These are phyloP conservation scores for Zychaea mexicana DNA, from an alignment of 371 early-diverging fungal species.

Conservation along the genomic window DNA sequence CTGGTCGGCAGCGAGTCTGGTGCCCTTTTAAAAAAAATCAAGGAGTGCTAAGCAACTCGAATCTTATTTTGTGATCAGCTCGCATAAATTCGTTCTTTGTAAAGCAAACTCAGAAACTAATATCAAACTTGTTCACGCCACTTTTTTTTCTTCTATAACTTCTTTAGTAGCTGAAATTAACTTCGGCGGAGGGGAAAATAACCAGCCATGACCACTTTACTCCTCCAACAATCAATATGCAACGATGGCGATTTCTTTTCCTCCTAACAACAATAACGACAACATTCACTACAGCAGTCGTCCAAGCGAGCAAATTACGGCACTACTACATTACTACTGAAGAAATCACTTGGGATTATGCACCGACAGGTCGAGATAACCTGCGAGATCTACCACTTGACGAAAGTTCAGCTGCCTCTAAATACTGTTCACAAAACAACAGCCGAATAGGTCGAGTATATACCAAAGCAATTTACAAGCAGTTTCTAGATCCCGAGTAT, in stretches of 20 bases:
- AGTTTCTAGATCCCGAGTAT: constrained; percentile 46
- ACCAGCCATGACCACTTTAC: too few relatives aligned
- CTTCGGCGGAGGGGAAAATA: background rate
- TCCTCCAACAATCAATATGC: background rate
- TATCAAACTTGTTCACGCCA: too few relatives aligned
- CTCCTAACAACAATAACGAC: background rate
- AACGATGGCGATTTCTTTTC: too few relatives aligned
- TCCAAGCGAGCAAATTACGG: constrained; percentile 15
- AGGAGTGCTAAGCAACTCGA: too few relatives aligned
- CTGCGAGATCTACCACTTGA: constrained; percentile 37
- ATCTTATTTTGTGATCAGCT: too few relatives aligned
- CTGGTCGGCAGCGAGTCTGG: too few relatives aligned
- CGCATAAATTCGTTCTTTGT: too few relatives aligned
- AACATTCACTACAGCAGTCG: background rate
- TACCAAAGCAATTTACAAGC: constrained; percentile 41
- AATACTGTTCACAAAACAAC: constrained; percentile 28
- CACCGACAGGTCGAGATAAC: constrained; percentile 40
- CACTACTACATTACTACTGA: constrained; percentile 54
- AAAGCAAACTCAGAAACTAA: too few relatives aligned
- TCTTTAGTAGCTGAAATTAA: too few relatives aligned
- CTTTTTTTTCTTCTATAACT: too few relatives aligned
- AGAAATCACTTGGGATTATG: constrained; percentile 56
- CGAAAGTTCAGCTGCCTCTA: constrained; percentile 20
- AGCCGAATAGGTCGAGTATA: constrained; percentile 46
- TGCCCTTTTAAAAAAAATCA: too few relatives aligned